These are phyloP conservation scores for Cyathus striatus DNA, from an alignment of 768 basidiomycete genomes.

Conservation along the genomic window DNA sequence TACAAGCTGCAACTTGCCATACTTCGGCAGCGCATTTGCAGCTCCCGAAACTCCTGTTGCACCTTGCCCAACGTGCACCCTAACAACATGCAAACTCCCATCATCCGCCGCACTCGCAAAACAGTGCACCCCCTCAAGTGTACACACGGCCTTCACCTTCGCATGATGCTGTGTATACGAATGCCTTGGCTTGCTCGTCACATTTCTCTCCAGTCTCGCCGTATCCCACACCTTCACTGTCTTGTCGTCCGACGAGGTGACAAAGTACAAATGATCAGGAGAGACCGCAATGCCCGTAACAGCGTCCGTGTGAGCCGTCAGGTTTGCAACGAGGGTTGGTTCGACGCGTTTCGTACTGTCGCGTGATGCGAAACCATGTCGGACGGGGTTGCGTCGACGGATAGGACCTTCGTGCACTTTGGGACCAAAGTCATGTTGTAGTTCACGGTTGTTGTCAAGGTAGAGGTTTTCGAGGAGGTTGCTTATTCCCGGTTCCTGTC, in stretches of 20 bases:
- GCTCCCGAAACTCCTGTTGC: too few species aligned
- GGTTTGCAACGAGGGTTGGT: constrained; percentile 77
- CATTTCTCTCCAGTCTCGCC: constrained; percentile 88
- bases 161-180: constrained; percentile 62
- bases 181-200: constrained; percentile 77
- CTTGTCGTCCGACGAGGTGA: constrained; percentile 91
- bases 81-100: constrained; percentile 78
- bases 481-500: constrained; percentile 85
- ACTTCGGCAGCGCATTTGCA: constrained; percentile 82
- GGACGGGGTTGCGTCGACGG: constrained; percentile 66
- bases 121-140: constrained; percentile 83
- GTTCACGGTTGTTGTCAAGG: constrained; percentile 78
- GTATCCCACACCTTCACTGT: constrained; percentile 93
- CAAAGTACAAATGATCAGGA: constrained; percentile 93
- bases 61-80: constrained; percentile 68
- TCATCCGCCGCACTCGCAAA: constrained; percentile 85
- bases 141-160: constrained; percentile 63
- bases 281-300: constrained; percentile 82
- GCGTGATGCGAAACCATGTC: constrained; percentile 63
- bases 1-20: constrained; percentile 73
- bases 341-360: constrained; percentile 66
- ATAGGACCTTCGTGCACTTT: constrained; percentile 77
- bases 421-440: constrained; percentile 90
- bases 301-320: constrained; percentile 76
- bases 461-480: constrained; percentile 88